Base-by-base conservation (phyloP, 2,329 filamentous ascomycete genomes). In the Emericellopsis cladophorae region DNA sequence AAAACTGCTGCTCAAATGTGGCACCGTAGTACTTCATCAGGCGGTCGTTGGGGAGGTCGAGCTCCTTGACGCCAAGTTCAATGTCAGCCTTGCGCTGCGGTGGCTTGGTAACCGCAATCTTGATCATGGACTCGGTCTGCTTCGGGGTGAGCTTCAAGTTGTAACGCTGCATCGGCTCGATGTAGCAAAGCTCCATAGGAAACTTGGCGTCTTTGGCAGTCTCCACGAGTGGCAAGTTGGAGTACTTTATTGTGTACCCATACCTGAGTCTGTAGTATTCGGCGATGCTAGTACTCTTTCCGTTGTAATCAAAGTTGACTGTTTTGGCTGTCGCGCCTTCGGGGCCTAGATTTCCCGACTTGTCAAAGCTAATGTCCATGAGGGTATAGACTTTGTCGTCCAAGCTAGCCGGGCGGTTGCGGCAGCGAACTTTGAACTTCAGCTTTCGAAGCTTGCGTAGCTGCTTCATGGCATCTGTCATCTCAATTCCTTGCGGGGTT, bases 101-200 rank as follows among this genome's bases (percentile, higher is more conserved):
- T 0, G 92, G 92, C 1, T 81, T 73, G 6, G 83, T 86, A 5
- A 95, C 90, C 0, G 90, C 89, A 51, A 90, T 87, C 58, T 84
- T 90, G 65, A 98, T 95, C 92, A 98, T 98, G 5, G 72, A 63
- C 0, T 81, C 66, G 0, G 90, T 95, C 62, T 94, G 70, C 0
- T 62, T 55, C 0, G 71, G 66, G 40, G 71, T 71, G 2, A 84
- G 56, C 58, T 83, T 84, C 61, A 66, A 81, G 0, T 66, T 64
- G 47, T 81, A 84, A 0, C 74, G 65, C 54, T 83, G 79, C 53
- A 75, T 69, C 0, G 64, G 57, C 31, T 65, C 51, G 7, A 79
- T 48, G 8, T 61, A 59, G 41, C 74, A 76, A 4, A 78, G 55
- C 48, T 84, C 80, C 61, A 82, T 71, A 0, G 79, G 79, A 46